Conservation (phyloP, 2,329 filamentous ascomycete genomes). For the Fusarium sp. region DNA sequence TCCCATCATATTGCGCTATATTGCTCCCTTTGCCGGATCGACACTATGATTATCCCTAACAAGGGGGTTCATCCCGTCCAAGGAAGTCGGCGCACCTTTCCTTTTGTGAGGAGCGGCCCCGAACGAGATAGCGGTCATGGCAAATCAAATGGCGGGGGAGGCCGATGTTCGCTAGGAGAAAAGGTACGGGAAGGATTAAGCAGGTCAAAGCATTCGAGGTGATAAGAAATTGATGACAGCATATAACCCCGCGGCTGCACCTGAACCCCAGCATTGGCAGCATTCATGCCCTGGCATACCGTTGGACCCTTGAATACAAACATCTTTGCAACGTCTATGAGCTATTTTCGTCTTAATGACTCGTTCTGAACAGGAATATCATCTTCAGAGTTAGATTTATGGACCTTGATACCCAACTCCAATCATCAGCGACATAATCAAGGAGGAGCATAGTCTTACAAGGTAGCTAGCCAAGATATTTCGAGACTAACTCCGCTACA, state of each 20-base stretch:
- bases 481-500: constrained; percentile 8
- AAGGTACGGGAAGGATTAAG: constrained; percentile 15
- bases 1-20: neutral
- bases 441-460: neutral
- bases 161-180: constrained; percentile 14
- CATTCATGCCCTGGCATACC: neutral
- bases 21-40: constrained; percentile 6
- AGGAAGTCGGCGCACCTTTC: neutral
- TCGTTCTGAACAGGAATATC: neutral
- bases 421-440: neutral
- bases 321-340: neutral
- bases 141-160: constrained; percentile 2
- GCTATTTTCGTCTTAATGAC: neutral
- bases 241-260: constrained; percentile 5
- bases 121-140: constrained; percentile 9
- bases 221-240: constrained; percentile 13
- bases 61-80: neutral
- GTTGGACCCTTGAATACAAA: neutral
- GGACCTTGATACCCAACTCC: neutral
- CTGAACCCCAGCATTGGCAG: neutral
- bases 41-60: neutral
- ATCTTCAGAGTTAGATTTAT: neutral
- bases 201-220: neutral
- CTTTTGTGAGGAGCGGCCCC: neutral
- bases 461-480: constrained; percentile 10